Evolutionary conservation across 1,284 basidiomycete species (phyloP).

Genomic region (Tremellales sp.): DNA sequence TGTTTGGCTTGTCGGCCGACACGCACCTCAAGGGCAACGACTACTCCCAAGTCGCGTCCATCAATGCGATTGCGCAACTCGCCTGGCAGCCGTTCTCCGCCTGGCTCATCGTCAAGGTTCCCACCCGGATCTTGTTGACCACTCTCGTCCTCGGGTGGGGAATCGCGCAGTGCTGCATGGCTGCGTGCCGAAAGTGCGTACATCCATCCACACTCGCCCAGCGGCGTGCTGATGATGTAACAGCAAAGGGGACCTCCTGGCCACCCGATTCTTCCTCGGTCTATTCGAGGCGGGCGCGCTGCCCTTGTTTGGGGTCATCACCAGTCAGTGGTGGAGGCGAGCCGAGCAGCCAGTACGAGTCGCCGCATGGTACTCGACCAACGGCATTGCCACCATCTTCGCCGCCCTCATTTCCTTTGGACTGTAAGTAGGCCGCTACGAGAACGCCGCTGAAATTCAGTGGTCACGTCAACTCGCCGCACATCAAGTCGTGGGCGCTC

Average conservation of each 20-base stretch:
- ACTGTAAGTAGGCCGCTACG: constrained; percentile 17
- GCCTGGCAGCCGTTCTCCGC: constrained; percentile 46
- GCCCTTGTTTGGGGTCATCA: constrained; percentile 48
- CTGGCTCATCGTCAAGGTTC: constrained; percentile 42
- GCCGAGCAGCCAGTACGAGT: constrained; percentile 46
- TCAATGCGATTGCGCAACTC: constrained; percentile 43
- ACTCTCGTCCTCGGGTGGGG: constrained; percentile 41
- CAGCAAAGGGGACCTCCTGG: constrained; percentile 31
- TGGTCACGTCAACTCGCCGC: constrained; percentile 34
- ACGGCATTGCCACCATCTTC: constrained; percentile 44
- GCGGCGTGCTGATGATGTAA: constrained; percentile 4
- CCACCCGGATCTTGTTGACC: constrained; percentile 41
- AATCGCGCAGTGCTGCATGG: constrained; percentile 32
- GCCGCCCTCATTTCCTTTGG: constrained; percentile 40
- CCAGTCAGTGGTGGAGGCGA: constrained; percentile 48
- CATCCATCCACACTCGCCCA: neutral
- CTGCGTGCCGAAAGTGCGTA: constrained; percentile 14
- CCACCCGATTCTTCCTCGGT: constrained; percentile 45
- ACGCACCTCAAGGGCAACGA: constrained; percentile 28
- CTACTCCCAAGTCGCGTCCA: constrained; percentile 38
- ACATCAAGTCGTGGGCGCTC: constrained; percentile 43
- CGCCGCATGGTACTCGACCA: constrained; percentile 45
- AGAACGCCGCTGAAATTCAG: constrained; percentile 6
- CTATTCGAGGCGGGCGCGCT: constrained; percentile 48
- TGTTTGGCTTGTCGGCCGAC: constrained; percentile 37